Base-by-base conservation (phyloP, 352 stramenopile genomes). In the Pythium brassicae region DNA sequence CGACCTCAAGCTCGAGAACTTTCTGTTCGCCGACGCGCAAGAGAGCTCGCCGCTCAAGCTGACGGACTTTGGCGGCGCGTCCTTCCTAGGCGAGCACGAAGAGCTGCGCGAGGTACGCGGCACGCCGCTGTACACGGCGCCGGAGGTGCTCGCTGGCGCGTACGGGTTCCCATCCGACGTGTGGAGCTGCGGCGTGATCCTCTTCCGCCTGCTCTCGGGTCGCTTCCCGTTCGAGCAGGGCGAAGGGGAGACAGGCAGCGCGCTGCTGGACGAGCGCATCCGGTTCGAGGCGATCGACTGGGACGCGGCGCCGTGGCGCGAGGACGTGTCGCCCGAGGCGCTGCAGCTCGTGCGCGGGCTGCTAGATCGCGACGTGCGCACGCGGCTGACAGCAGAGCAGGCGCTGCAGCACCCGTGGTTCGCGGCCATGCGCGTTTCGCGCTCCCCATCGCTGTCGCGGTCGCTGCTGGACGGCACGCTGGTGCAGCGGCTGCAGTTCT, bases 1-100 rank as follows among this genome's bases (percentile, higher is more conserved):
- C 57, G 81, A 92, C 45, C 63, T 92, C 34, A 92, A 92, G 55
- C 78, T 92, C 35, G 81, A 89, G 60, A 92, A 92, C 61, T 92
- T 92, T 27, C 46, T 92, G 22, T 89, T 89, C 55, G 81, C 78
- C 9, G 81, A 89, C 53, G 45, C 43, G 3, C 70, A 75, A 20
- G 66, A 82, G 10, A 69, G 71, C 22, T 89, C 78, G 45, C 78
- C 80, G 15, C 70, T 92, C 46, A 92, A 92, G 55, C 62, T 92
- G 23, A 92, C 78, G 12, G 81, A 92, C 63, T 92, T 92, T 62
- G 81, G 81, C 37, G 78, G 81, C 43, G 78, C 81, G 15, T 66
- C 73, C 10, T 92, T 89, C 50, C 47, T 91, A 2, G 19, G 40
- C 14, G 65, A 81, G 19, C 59, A 52, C 14, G 63, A 82, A 19